These are phyloP conservation scores for Brassica balearica DNA, from an alignment of 441 rosid genomes.

Conservation along the genomic window DNA sequence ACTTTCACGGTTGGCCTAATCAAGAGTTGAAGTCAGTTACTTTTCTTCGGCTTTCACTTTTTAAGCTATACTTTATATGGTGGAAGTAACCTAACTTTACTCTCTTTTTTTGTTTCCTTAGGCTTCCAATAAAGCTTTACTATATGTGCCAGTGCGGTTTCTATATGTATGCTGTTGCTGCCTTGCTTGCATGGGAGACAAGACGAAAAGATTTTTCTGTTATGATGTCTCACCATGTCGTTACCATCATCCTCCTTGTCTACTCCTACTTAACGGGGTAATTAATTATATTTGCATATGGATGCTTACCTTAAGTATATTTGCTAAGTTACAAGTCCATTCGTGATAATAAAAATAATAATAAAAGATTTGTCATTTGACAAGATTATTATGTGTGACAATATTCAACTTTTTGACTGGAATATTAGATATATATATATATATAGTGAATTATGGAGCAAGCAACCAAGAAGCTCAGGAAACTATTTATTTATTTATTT, in stretches of 20 bases:
- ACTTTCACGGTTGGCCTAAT: conserved; percentile 84
- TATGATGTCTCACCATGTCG: conserved; percentile 99
- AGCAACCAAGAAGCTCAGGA: background rate
- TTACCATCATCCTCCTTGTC: conserved; percentile 76
- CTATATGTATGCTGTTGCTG: conserved; percentile 78
- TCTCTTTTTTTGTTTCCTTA: conserved; percentile 28
- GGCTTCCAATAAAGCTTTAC: conserved; percentile 68
- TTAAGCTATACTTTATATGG: no score
- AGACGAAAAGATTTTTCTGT: conserved; percentile 95
- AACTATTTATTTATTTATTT: background rate
- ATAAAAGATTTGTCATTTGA: background rate
- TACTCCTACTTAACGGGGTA: conserved; percentile 87
- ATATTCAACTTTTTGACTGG: background rate
- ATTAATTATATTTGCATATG: conserved; percentile 5
- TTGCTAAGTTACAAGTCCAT: background rate
- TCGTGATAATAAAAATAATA: background rate
- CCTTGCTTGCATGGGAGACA: conserved; percentile 92
- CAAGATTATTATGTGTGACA: background rate
- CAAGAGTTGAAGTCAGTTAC: conserved; percentile 84
- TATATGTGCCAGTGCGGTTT: conserved; percentile 98
- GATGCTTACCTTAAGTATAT: conserved; percentile 7
- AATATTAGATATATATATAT: conserved; percentile 16
- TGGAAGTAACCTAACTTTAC: background rate
- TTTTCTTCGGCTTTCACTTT: background rate
- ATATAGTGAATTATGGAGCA: conserved; percentile 2